phyloP scores from a whole-genome alignment of 2,329 filamentous ascomycete genomes.

The Clarireedia hainanense region DNA sequence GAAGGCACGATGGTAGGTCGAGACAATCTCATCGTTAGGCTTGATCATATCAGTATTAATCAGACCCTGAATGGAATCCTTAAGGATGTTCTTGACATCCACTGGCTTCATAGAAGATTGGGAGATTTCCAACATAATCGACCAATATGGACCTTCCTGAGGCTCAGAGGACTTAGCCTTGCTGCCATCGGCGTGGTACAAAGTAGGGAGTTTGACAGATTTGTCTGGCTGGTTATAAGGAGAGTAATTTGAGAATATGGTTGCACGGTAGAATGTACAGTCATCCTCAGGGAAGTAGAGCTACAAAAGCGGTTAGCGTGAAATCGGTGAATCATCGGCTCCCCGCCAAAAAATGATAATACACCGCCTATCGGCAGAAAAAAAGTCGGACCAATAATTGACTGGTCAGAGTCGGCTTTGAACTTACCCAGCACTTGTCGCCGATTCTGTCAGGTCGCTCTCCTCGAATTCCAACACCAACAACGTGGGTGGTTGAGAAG shows the following conservation, averaged over 20 bases:
- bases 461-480: slow-evolving; percentile 91
- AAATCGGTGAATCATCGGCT: not conserved
- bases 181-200: slow-evolving; percentile 78
- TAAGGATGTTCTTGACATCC: slow-evolving; percentile 73
- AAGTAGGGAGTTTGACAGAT: slow-evolving; percentile 76
- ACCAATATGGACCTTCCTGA: slow-evolving; percentile 95
- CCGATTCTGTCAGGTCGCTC: slow-evolving; percentile 89
- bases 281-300: slow-evolving; percentile 99
- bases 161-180: slow-evolving; percentile 65
- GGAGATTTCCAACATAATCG: slow-evolving; percentile 98
- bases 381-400: no score
- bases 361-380: not conserved
- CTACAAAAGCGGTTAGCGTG: slow-evolving; percentile 34
- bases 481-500: slow-evolving; percentile 96
- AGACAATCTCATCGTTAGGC: slow-evolving; percentile 88
- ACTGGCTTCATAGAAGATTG: slow-evolving; percentile 95
- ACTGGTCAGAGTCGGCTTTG: not conserved
- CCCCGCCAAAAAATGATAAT: no score
- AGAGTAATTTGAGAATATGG: slow-evolving; percentile 99
- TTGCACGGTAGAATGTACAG: slow-evolving; percentile 98
- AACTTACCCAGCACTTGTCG: slow-evolving; percentile 92
- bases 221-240: slow-evolving; percentile 91
- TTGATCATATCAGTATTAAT: slow-evolving; percentile 97
- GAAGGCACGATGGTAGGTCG: slow-evolving; percentile 95
- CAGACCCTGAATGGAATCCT: slow-evolving; percentile 89